Evolutionary conservation across 495 filamentous ascomycete genomes (phyloP).

Genomic region (Paragyromitra xinjiangensis): DNA sequence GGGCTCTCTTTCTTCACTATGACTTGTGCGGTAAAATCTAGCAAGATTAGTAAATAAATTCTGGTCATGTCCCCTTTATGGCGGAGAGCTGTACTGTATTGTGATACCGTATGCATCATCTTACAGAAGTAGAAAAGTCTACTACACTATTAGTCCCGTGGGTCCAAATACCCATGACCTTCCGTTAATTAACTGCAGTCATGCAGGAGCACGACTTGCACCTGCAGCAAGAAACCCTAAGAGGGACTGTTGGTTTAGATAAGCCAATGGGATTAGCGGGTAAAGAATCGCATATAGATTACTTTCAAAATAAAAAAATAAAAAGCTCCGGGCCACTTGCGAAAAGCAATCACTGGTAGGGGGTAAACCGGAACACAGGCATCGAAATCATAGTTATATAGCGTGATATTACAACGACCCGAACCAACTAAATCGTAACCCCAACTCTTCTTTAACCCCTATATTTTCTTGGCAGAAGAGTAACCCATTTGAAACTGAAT

Average conservation of each 20-base stretch:
- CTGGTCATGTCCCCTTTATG: slow-evolving; percentile 1
- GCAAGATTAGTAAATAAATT: slow-evolving; percentile 22
- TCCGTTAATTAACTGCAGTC: slow-evolving; percentile 20
- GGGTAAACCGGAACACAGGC: neutral
- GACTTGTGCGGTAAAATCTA: neutral
- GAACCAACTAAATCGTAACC: slow-evolving; percentile 4
- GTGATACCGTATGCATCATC: slow-evolving; percentile 22
- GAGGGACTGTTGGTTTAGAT: too few species aligned
- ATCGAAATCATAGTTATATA: slow-evolving; percentile 18
- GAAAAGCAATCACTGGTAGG: slow-evolving; percentile 3
- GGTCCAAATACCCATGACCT: slow-evolving; percentile 25
- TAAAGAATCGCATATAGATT: slow-evolving; percentile 6
- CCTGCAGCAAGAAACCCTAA: neutral
- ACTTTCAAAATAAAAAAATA: too few species aligned
- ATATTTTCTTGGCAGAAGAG: slow-evolving; percentile 11
- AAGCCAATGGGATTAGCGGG: neutral
- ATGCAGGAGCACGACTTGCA: slow-evolving; percentile 19
- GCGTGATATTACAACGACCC: neutral
- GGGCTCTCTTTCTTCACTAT: neutral
- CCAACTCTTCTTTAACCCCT: neutral
- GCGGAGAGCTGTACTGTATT: neutral
- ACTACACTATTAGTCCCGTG: slow-evolving; percentile 4
- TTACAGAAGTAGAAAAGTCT: neutral
- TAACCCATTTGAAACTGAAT: neutral
- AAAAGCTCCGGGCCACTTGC: neutral